Evolutionary conservation across 2,329 filamentous ascomycete genomes (phyloP).

Genomic region (Trichophyton verrucosum): DNA sequence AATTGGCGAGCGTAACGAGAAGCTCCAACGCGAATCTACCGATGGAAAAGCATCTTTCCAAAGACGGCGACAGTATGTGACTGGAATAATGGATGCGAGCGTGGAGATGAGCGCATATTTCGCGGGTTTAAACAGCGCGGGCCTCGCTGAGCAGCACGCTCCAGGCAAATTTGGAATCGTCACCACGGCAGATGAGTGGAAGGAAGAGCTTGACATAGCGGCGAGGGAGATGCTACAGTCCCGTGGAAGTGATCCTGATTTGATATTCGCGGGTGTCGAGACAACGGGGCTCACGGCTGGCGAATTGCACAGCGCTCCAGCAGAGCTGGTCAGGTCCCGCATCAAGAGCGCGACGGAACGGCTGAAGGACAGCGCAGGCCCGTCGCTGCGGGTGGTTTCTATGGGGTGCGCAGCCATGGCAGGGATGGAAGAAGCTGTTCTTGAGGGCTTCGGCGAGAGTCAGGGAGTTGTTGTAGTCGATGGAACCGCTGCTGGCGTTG

Average conservation of each 20-base stretch:
- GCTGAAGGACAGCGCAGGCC: conserved; percentile 41
- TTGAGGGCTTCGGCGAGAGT: conserved; percentile 45
- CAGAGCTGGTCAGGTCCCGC: conserved; percentile 50
- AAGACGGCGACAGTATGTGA: conserved; percentile 44
- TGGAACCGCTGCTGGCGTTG: conserved; percentile 39
- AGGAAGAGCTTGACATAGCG: conserved; percentile 54
- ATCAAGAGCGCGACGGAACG: conserved; percentile 58
- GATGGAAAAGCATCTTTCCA: background rate
- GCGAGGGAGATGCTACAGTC: conserved; percentile 53
- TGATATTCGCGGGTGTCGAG: conserved; percentile 60
- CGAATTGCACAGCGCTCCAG: conserved; percentile 60
- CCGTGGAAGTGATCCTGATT: conserved; percentile 19
- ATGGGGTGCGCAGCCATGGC: conserved; percentile 89
- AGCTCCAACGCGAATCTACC: conserved; percentile 3
- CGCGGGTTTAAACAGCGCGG: conserved; percentile 18
- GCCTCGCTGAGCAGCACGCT: background rate
- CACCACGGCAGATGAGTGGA: conserved; percentile 77
- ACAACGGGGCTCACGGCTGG: conserved; percentile 70
- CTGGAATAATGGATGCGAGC: conserved; percentile 81
- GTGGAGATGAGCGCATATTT: conserved; percentile 47
- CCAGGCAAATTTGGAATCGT: conserved; percentile 65
- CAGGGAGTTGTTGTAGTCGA: conserved; percentile 59
- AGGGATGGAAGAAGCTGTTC: conserved; percentile 66
- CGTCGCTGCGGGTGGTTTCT: conserved; percentile 55
- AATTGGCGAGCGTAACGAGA: conserved; percentile 21